Percentiles rank a stretch among this genome's conserved stretches.
Conservation (phyloP, 306 rosid species). For the Dicorynia guianensis region DNA sequence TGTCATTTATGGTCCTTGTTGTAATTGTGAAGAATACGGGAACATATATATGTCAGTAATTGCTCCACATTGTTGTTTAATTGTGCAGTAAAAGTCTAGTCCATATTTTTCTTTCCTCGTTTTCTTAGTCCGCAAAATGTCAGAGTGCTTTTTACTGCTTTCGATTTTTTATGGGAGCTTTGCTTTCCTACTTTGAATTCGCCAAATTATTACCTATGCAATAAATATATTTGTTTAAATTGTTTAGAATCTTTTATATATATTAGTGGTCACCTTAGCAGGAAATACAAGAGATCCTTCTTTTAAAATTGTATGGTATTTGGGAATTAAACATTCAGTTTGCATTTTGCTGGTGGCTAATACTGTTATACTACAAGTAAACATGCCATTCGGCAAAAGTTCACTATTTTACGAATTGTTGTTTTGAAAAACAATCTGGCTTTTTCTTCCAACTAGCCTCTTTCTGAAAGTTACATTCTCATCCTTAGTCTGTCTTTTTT, state of each 20-base stretch:
- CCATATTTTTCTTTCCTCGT: neutral
- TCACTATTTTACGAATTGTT: neutral
- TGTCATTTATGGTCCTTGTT: conserved; percentile 13
- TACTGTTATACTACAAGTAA: neutral
- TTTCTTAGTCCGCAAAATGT: neutral
- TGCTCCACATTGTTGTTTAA: neutral
- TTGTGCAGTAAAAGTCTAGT: neutral
- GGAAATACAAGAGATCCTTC: no score
- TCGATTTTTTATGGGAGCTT: neutral
- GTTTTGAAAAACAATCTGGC: neutral
- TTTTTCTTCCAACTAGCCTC: neutral
- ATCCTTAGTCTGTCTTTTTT: neutral
- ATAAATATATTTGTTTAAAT: no score
- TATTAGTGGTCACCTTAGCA: neutral
- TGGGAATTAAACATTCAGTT: neutral
- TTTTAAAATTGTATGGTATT: neutral
- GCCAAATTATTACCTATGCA: no score
- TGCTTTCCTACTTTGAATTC: neutral
- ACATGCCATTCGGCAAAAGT: neutral
- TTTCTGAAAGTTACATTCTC: neutral
- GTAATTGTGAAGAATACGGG: neutral
- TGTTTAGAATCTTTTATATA: no score
- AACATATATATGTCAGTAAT: neutral
- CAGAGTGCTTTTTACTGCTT: neutral
- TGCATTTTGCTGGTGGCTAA: neutral